Conservation (phyloP, 257 asterid species). For the Nicotiana noctiflora region DNA sequence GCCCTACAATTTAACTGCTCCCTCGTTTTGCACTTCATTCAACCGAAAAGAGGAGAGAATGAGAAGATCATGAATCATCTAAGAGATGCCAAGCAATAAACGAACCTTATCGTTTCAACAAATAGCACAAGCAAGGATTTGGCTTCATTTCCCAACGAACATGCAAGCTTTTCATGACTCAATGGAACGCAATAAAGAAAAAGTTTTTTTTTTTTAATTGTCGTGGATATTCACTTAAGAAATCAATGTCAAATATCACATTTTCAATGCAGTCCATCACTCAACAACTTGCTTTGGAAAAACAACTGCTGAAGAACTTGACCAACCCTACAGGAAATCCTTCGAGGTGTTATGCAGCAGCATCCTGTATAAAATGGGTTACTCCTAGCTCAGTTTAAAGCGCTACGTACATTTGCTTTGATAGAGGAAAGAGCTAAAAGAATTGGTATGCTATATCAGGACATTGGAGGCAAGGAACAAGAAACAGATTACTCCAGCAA, state of each 20-base stretch:
- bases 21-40: too few species aligned
- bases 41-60: too few species aligned
- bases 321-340: background rate
- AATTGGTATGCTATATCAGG: background rate
- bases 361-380: background rate
- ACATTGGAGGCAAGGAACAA: background rate
- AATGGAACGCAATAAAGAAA: too few species aligned
- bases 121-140: background rate
- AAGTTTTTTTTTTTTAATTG: too few species aligned
- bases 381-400: background rate
- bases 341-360: background rate
- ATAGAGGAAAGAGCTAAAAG: background rate
- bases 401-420: background rate
- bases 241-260: too few species aligned
- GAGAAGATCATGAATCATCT: too few species aligned
- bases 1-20: too few species aligned
- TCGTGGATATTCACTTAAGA: too few species aligned
- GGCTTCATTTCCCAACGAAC: too few species aligned
- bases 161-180: too few species aligned
- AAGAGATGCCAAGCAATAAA: too few species aligned
- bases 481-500: background rate
- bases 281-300: background rate
- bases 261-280: background rate
- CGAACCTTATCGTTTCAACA: background rate
- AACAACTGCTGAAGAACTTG: background rate